Conservation (phyloP, 2,329 filamentous ascomycete species). For the Colletotrichum musicola region DNA sequence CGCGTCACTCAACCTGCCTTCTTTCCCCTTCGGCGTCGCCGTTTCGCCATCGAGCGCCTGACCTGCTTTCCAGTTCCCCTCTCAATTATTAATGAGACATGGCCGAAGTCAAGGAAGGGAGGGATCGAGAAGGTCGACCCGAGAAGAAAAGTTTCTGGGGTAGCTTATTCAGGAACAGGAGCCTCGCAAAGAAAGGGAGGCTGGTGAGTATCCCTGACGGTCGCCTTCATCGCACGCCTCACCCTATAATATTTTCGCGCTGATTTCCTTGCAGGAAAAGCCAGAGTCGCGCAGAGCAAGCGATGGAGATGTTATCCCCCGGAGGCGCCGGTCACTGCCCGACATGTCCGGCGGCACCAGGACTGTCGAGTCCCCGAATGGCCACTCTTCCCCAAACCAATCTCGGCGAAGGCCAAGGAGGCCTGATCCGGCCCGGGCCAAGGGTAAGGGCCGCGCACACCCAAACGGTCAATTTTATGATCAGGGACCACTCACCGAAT, state of each 20-base stretch:
- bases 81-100: constrained; percentile 42
- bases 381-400: constrained; percentile 16
- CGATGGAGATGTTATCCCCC: constrained; percentile 49
- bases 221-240: constrained; percentile 38
- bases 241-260: background rate
- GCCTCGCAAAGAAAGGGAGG: constrained; percentile 54
- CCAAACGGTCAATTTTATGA: constrained; percentile 47
- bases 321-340: constrained; percentile 41
- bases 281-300: constrained; percentile 48
- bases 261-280: constrained; percentile 46
- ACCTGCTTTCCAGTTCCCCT: background rate
- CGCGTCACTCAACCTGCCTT: constrained; percentile 13
- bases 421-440: constrained; percentile 51
- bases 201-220: constrained; percentile 45
- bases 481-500: constrained; percentile 59
- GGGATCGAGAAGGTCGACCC: constrained; percentile 38
- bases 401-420: constrained; percentile 58
- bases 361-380: constrained; percentile 28
- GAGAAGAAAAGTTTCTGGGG: constrained; percentile 63
- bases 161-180: constrained; percentile 62
- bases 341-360: constrained; percentile 28
- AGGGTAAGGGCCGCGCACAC: constrained; percentile 55
- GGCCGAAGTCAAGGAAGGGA: constrained; percentile 47
- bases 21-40: background rate
- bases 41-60: background rate